Percentiles rank a stretch among this genome's conserved stretches.
Evolutionary conservation across 331 rosid genomes (phyloP).

Genomic region (Arachis monticola): DNA sequence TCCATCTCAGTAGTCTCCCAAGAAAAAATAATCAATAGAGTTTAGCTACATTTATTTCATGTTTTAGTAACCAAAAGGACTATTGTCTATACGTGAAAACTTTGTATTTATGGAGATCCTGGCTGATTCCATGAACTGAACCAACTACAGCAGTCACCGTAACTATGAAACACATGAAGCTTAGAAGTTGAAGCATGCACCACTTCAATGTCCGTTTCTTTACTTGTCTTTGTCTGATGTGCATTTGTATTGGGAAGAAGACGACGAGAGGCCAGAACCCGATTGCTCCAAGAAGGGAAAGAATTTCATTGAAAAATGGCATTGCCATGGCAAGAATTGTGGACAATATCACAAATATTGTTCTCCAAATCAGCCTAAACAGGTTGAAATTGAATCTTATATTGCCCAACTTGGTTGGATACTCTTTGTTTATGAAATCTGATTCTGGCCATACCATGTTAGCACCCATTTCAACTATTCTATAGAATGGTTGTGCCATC

Average conservation of each 20-base stretch:
- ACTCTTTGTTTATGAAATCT: slow-evolving; percentile 51
- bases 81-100: slow-evolving; percentile 50
- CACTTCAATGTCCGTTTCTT: slow-evolving; percentile 46
- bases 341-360: slow-evolving; percentile 49
- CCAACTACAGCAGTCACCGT: slow-evolving; percentile 56
- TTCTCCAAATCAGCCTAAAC: slow-evolving; percentile 71
- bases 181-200: slow-evolving; percentile 59
- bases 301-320: slow-evolving; percentile 75
- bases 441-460: slow-evolving; percentile 61
- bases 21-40: not conserved
- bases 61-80: not conserved
- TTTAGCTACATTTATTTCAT: not conserved
- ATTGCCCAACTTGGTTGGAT: slow-evolving; percentile 22
- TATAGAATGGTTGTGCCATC: slow-evolving; percentile 59
- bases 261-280: slow-evolving; percentile 71
- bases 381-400: slow-evolving; percentile 46
- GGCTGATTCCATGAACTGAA: slow-evolving; percentile 57
- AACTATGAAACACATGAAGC: slow-evolving; percentile 49
- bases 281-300: slow-evolving; percentile 70
- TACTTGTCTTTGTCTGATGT: slow-evolving; percentile 57
- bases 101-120: slow-evolving; percentile 52
- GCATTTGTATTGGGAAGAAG: slow-evolving; percentile 73
- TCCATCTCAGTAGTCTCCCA: not conserved
- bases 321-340: slow-evolving; percentile 58
- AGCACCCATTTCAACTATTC: slow-evolving; percentile 58